Base-by-base conservation (phyloP, 257 asterid species). In the Fraxinus pennsylvanica region DNA sequence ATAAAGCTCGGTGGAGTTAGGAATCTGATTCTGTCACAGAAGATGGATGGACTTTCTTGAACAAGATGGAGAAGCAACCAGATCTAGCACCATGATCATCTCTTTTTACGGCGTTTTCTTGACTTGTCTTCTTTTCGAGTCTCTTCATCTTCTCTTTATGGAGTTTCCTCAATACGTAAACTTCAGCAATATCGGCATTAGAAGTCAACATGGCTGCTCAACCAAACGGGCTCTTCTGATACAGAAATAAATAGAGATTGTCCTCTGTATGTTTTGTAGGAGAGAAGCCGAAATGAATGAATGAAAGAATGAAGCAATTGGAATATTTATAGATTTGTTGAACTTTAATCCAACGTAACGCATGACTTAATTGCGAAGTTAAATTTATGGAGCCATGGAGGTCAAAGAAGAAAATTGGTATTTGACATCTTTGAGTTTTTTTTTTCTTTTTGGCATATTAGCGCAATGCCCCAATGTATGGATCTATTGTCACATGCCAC, bases 21-120 rank as follows among this genome's bases (percentile, higher is more conserved):
- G 57, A 14, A 3, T 47, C 7, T 4, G 57, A 47, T 13, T 47
- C 57, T 47, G n/a, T n/a, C 57, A 15, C n/a, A 14, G 57, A 47
- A n/a, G 74, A 72, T 12, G 94, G 92, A 81, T 88, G 88, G 63
- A 87, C 68, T 84, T 87, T 90, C 87, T 88, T 88, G 87, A 90
- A 81, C 30, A 73, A 76, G 57, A 84, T 22, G 54, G 89, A 80
- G 30, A 88, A 88, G 61, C 89, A 47, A 76, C 75, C 13, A 92
- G 91, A 82, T 88, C 52, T 39, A 30, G n/a, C 61, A 22, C 8
- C 19, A 45, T 10, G 50, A 47, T 47, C 57, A 47, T 15, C 47
- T 63, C 12, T 27, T n/a, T 27, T 25, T 1, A 3, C 27, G 5
- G 36, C 69, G 7, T 63, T 25, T 25, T 63, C 69, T 10, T 25